Evolutionary conservation across 495 filamentous ascomycete species (phyloP).

Genomic region (Chaetomium fimeti): DNA sequence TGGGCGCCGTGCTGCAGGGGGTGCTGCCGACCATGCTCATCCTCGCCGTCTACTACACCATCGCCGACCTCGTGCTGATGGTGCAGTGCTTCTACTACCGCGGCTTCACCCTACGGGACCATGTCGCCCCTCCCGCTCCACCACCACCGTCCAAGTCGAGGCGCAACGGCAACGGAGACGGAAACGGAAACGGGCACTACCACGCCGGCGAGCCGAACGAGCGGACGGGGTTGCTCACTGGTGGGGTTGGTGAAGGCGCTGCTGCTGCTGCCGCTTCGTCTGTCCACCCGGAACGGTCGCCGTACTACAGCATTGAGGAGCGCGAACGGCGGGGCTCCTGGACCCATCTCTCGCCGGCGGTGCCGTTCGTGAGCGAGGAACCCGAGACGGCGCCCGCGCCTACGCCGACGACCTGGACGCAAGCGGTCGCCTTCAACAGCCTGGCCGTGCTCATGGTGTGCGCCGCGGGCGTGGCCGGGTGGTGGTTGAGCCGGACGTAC

Average conservation of each 20-base stretch:
- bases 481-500: constrained; percentile 64
- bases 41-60: constrained; percentile 89
- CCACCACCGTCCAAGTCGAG: constrained; percentile 15
- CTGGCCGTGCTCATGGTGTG: constrained; percentile 75
- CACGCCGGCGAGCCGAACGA: constrained; percentile 34
- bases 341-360: constrained; percentile 72
- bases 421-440: constrained; percentile 67
- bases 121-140: constrained; percentile 31
- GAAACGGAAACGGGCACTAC: constrained; percentile 1
- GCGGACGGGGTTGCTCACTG: constrained; percentile 42
- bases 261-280: too few species aligned
- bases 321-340: constrained; percentile 52
- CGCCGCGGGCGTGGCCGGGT: constrained; percentile 76
- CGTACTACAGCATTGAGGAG: constrained; percentile 18
- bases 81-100: constrained; percentile 92
- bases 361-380: constrained; percentile 58
- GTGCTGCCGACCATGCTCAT: constrained; percentile 96
- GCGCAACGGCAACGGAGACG: constrained; percentile 14
- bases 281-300: neutral
- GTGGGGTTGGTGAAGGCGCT: neutral
- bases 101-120: constrained; percentile 70
- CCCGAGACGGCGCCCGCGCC: constrained; percentile 30
- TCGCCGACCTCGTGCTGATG: constrained; percentile 86
- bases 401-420: constrained; percentile 47
- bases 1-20: constrained; percentile 87